These are phyloP conservation scores for Populus ilicifolia DNA, from an alignment of 345 rosid species.

Conservation along the genomic window DNA sequence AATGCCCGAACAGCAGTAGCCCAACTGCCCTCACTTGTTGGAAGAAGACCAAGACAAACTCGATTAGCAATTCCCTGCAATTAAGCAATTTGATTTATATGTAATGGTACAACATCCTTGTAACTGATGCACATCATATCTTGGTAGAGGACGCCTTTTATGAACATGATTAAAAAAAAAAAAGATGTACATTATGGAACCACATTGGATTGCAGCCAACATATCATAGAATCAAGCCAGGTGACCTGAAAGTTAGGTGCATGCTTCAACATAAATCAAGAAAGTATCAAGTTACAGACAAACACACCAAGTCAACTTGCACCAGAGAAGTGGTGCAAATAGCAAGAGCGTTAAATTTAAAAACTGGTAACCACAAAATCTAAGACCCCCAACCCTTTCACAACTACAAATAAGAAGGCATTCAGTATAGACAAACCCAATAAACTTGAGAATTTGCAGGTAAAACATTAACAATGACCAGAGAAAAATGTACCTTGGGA, in stretches of 20 bases:
- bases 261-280: not conserved
- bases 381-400: not conserved
- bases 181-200: not conserved
- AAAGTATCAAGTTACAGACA: not conserved
- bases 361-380: not conserved
- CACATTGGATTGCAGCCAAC: not conserved
- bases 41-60: conserved; percentile 89
- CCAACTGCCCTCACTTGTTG: conserved; percentile 90
- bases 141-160: not conserved
- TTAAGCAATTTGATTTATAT: conserved; percentile 9
- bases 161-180: too few species aligned
- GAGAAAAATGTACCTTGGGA: conserved; percentile 52
- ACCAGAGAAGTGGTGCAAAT: not conserved
- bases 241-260: not conserved
- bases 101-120: not conserved
- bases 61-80: conserved; percentile 81
- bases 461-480: not conserved
- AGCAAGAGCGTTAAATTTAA: not conserved
- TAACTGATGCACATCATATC: not conserved
- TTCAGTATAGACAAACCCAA: not conserved
- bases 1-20: conserved; percentile 74
- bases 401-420: not conserved
- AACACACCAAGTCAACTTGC: not conserved
- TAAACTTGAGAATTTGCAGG: not conserved
- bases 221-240: not conserved